Evolutionary conservation across 495 filamentous ascomycete genomes (phyloP).

Genomic region (Hypoxylon lenormandii): DNA sequence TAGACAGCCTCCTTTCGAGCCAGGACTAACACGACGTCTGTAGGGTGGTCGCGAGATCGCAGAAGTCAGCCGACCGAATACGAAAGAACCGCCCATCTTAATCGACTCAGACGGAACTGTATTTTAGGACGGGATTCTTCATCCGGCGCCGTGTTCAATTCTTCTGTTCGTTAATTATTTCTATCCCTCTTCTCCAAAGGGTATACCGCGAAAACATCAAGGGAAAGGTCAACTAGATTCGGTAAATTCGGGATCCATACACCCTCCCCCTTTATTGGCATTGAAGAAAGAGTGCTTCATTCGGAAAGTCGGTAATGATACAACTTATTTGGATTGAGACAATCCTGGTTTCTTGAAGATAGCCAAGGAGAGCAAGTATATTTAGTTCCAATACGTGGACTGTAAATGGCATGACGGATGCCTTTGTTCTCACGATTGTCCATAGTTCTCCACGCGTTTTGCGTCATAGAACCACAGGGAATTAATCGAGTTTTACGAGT

Average conservation of each 20-base stretch:
- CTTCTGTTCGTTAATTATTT: slow-evolving; percentile 23
- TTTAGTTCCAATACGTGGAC: not conserved
- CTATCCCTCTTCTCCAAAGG: slow-evolving; percentile 6
- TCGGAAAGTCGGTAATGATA: slow-evolving; percentile 15
- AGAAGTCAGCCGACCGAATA: slow-evolving; percentile 93
- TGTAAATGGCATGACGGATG: slow-evolving; percentile 3
- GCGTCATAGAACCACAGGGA: slow-evolving; percentile 13
- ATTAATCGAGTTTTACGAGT: slow-evolving; percentile 21
- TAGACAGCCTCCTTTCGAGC: slow-evolving; percentile 10
- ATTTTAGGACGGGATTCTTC: slow-evolving; percentile 67
- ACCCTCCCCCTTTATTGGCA: slow-evolving; percentile 21
- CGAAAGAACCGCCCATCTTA: slow-evolving; percentile 95
- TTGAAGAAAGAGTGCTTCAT: slow-evolving; percentile 27
- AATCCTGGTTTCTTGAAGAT: slow-evolving; percentile 4
- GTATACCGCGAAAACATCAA: slow-evolving; percentile 18
- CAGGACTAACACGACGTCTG: slow-evolving; percentile 47
- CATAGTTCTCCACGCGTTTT: slow-evolving; percentile 17
- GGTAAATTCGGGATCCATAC: slow-evolving; percentile 16
- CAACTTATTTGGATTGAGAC: slow-evolving; percentile 15
- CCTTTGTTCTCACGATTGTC: slow-evolving; percentile 14
- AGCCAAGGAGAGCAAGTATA: too few relatives aligned
- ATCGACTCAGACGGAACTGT: slow-evolving; percentile 97
- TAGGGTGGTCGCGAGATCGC: slow-evolving; percentile 96
- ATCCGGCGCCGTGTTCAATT: slow-evolving; percentile 6
- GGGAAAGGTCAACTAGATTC: slow-evolving; percentile 25